Evolutionary conservation across 164 flowering plant species (phyloP).

Genomic region (Nymphaea thermarum): DNA sequence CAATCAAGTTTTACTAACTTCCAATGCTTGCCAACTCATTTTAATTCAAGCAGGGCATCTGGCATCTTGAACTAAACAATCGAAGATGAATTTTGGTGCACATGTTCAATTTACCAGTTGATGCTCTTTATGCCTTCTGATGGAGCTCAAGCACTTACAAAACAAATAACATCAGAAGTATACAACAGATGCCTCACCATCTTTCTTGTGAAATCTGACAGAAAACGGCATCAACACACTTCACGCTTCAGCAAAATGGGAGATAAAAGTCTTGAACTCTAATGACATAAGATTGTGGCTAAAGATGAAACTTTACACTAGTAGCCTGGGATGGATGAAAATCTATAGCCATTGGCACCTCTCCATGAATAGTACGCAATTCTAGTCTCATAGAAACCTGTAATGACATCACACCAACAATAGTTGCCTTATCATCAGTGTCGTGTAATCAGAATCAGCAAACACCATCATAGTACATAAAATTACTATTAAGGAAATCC

Average conservation of each 20-base stretch:
- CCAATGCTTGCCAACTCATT: too few relatives aligned
- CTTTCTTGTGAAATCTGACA: too few relatives aligned
- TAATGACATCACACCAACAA: conserved; percentile 6
- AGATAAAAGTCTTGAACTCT: too few relatives aligned
- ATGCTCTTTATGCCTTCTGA: too few relatives aligned
- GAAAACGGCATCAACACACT: too few relatives aligned
- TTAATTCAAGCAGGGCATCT: too few relatives aligned
- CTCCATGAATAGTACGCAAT: conserved; percentile 92
- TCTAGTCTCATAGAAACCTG: conserved; percentile 93
- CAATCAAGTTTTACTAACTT: too few relatives aligned
- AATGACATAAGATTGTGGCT: too few relatives aligned
- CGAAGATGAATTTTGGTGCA: not conserved
- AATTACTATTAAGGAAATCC: not conserved
- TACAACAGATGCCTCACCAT: too few relatives aligned
- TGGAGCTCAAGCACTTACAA: too few relatives aligned
- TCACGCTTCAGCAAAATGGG: too few relatives aligned
- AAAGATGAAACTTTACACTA: conserved; percentile 5
- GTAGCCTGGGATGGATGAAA: conserved; percentile 63
- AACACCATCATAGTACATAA: not conserved
- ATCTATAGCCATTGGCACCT: conserved; percentile 74
- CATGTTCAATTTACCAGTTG: not conserved
- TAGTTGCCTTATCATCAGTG: not conserved
- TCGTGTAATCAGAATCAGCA: not conserved
- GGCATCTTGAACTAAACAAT: not conserved
- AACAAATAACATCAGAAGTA: too few relatives aligned